Base-by-base conservation (phyloP, 2,329 filamentous ascomycete genomes). In the Gnomoniopsis smithogilvyi region DNA sequence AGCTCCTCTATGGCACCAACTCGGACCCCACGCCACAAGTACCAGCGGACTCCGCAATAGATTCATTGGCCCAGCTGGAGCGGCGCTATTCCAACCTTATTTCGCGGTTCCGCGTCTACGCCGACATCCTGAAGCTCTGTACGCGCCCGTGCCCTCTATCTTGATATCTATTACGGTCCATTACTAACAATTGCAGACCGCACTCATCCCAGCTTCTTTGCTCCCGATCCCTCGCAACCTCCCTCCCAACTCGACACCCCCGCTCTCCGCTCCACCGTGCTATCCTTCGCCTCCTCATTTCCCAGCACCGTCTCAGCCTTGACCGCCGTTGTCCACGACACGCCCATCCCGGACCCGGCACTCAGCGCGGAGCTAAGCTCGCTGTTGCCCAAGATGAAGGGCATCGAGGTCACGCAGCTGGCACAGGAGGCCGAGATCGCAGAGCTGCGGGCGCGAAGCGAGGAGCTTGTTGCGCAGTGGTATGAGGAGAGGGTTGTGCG, bases 401-500 rank as follows among this genome's bases (percentile, higher is more conserved):
- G 80, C 21, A 73, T 85, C 19, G 82, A 85, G 63, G 78, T 80
- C 0, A 81, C 80, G 3, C 89, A 92, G 67, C 70, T 81, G 21
- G 79, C 82, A 17, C 88, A 91, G 71, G 78, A 73, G 43, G 78
- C 79, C 51, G 84, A 88, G 70, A 82, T 90, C 62, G 82, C 81
- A 22, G 83, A 83, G 70, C 79, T 89, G 69, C 81, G 85, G 69
- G 81, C 74, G 62, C 81, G 80, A 64, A 93, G 82, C 74, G 90
- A 86, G 72, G 71, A 72, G 63, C 75, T 83, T 24, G 73, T 92
- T 60, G 81, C 87, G 64, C 73, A 78, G 38, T 96, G 91, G 88
- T 92, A 94, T 72, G 87, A 92, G 70, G 76, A 84, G 24, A 84
- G 86, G 3, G 79, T 95, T 47, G 76, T 96, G 51, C 81, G 82